These are phyloP conservation scores for Adansonia madagascariensis DNA, from an alignment of 441 rosid genomes.

Conservation along the genomic window DNA sequence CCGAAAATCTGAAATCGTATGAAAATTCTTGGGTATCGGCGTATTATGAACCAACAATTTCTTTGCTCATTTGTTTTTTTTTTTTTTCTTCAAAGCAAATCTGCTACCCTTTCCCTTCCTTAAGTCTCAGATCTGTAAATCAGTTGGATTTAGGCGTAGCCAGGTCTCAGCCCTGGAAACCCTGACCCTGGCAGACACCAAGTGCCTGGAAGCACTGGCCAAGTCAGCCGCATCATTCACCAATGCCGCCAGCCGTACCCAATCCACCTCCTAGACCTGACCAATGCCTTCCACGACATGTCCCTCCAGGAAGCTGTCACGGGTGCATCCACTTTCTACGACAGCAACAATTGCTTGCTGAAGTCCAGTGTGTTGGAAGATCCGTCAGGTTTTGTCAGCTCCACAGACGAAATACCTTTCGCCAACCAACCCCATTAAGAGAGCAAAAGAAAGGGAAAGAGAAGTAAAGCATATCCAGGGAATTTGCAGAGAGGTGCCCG, in stretches of 20 bases:
- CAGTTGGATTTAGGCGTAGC: slow-evolving; percentile 21
- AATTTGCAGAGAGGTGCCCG: background rate
- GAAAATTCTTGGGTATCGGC: no score
- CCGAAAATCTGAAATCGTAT: no score
- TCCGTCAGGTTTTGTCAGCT: slow-evolving; percentile 19
- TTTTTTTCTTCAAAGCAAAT: no score
- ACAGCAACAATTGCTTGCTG: slow-evolving; percentile 14
- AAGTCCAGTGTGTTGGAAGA: slow-evolving; percentile 17
- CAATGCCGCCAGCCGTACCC: slow-evolving; percentile 15
- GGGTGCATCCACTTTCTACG: slow-evolving; percentile 11
- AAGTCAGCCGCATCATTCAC: slow-evolving; percentile 20
- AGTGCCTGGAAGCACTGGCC: slow-evolving; percentile 26
- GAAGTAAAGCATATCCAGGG: background rate
- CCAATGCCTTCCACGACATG: slow-evolving; percentile 23
- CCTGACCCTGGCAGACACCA: slow-evolving; percentile 24
- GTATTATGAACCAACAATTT: no score
- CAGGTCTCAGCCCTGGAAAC: slow-evolving; percentile 8
- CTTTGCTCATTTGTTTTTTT: no score
- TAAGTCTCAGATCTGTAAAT: slow-evolving; percentile 27
- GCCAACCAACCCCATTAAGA: slow-evolving; percentile 23
- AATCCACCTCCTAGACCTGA: slow-evolving; percentile 22
- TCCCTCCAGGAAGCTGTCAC: slow-evolving; percentile 11
- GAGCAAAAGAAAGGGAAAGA: background rate
- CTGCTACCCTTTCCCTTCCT: no score
- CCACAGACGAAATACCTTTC: slow-evolving; percentile 24